phyloP scores from a whole-genome alignment of 768 basidiomycete species.

The Termitomyces sp. region DNA sequence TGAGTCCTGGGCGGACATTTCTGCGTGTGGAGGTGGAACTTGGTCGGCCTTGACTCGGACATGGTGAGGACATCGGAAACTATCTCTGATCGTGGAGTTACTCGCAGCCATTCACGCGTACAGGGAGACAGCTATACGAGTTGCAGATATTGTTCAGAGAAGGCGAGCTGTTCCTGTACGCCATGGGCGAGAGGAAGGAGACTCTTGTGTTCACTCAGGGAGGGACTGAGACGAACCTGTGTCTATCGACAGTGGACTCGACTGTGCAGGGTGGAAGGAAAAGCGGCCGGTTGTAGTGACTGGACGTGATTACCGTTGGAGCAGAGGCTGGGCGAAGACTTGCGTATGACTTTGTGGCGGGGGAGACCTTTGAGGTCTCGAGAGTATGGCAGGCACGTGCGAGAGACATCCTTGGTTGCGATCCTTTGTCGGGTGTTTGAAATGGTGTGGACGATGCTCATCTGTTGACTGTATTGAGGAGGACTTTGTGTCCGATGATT shows the following conservation, averaged over 20 bases:
- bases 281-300: constrained; percentile 28
- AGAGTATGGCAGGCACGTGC: constrained; percentile 28
- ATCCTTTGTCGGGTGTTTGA: constrained; percentile 6
- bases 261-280: constrained; percentile 18
- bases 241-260: constrained; percentile 7
- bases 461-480: constrained; percentile 11
- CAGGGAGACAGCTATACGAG: constrained; percentile 25
- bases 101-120: constrained; percentile 26
- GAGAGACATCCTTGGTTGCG: constrained; percentile 11
- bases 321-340: constrained; percentile 32
- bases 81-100: constrained; percentile 7
- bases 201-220: background rate
- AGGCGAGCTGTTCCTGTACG: constrained; percentile 29
- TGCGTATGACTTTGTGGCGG: constrained; percentile 29
- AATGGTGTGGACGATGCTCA: constrained; percentile 9
- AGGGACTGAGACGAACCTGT: constrained; percentile 4
- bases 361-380: constrained; percentile 37
- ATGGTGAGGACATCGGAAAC: constrained; percentile 18
- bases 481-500: constrained; percentile 18
- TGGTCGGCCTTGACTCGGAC: constrained; percentile 15
- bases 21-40: constrained; percentile 7
- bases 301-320: constrained; percentile 26
- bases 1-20: constrained; percentile 1
- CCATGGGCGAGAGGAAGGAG: constrained; percentile 20
- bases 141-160: constrained; percentile 15